These are phyloP conservation scores for Trichophyton benhamiae DNA, from an alignment of 2,329 filamentous ascomycete species.

Conservation along the genomic window DNA sequence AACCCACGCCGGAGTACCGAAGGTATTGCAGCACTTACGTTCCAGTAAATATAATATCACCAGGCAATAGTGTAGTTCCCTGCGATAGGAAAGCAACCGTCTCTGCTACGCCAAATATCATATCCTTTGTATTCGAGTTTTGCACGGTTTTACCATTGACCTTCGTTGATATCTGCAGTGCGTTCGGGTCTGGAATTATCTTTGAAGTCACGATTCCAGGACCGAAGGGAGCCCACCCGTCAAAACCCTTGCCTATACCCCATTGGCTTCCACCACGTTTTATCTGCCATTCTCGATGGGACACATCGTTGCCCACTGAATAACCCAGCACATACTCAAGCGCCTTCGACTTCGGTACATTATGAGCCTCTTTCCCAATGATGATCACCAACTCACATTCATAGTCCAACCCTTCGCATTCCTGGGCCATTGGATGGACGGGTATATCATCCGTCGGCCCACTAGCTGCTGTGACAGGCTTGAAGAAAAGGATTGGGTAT, in stretches of 20 bases:
- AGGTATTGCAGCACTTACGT: conserved; percentile 26
- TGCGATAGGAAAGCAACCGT: conserved; percentile 37
- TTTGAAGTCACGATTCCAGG: conserved; percentile 54
- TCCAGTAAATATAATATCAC: conserved; percentile 34
- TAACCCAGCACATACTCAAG: conserved; percentile 66
- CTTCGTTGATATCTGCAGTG: conserved; percentile 33
- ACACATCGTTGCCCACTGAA: conserved; percentile 66
- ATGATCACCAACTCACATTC: conserved; percentile 67
- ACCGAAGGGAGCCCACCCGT: conserved; percentile 62
- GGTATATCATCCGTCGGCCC: conserved; percentile 56
- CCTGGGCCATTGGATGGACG: conserved; percentile 53
- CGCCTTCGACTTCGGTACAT: conserved; percentile 54
- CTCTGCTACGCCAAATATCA: conserved; percentile 37
- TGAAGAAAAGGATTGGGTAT: conserved; percentile 63
- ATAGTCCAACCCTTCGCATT: conserved; percentile 57
- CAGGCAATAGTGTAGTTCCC: conserved; percentile 30
- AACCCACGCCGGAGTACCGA: background rate
- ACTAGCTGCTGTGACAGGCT: conserved; percentile 53
- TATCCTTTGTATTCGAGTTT: conserved; percentile 37
- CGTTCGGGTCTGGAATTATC: conserved; percentile 34
- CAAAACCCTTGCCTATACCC: conserved; percentile 61
- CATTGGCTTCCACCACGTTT: conserved; percentile 57
- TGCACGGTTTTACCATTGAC: conserved; percentile 41
- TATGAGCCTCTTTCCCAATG: conserved; percentile 53
- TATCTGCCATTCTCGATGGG: conserved; percentile 64